These are phyloP conservation scores for Candida freyschussii DNA, from an alignment of 1,139 yeast species.

Conservation along the genomic window DNA sequence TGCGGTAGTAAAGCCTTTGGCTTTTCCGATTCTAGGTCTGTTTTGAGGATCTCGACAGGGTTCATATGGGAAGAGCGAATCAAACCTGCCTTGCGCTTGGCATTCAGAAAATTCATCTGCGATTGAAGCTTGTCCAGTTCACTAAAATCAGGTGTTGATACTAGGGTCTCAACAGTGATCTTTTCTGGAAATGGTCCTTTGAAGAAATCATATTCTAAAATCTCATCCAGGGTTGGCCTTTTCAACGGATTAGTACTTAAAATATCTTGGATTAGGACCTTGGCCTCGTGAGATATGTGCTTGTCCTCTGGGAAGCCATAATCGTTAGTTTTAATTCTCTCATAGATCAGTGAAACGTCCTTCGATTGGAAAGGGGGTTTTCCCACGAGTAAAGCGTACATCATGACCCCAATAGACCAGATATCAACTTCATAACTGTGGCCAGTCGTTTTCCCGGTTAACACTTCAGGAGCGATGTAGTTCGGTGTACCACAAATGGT, in stretches of 20 bases:
- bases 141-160: slow-evolving; percentile 53
- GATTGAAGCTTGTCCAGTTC: slow-evolving; percentile 53
- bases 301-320: slow-evolving; percentile 75
- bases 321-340: slow-evolving; percentile 81
- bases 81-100: slow-evolving; percentile 63
- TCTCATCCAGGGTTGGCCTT: slow-evolving; percentile 78
- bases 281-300: slow-evolving; percentile 67
- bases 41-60: slow-evolving; percentile 65
- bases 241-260: slow-evolving; percentile 72
- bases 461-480: slow-evolving; percentile 95
- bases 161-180: slow-evolving; percentile 55
- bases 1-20: slow-evolving; percentile 74
- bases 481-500: slow-evolving; percentile 98
- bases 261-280: slow-evolving; percentile 62
- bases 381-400: slow-evolving; percentile 85
- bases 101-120: slow-evolving; percentile 60
- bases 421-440: slow-evolving; percentile 93
- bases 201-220: slow-evolving; percentile 80
- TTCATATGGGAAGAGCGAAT: slow-evolving; percentile 44
- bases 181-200: slow-evolving; percentile 78
- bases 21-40: slow-evolving; percentile 67
- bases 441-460: slow-evolving; percentile 82
- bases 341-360: slow-evolving; percentile 90
- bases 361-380: slow-evolving; percentile 97
- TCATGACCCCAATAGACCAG: slow-evolving; percentile 97